phyloP scores from a whole-genome alignment of 441 rosid species.

The Brassica hybrid region DNA sequence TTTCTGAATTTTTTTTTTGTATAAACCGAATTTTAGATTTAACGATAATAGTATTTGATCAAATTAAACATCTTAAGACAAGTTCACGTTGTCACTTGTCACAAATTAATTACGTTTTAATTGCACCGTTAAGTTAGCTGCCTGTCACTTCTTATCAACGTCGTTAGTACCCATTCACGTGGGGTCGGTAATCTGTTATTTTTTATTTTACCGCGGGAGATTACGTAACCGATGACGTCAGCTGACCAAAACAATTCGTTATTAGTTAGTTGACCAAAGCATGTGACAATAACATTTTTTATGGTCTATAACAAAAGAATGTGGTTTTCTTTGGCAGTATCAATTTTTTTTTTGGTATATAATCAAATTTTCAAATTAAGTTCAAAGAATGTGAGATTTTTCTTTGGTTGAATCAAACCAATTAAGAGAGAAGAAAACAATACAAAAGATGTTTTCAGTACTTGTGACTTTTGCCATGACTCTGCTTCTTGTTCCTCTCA shows the following conservation, averaged over 20 bases:
- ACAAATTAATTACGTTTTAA: constrained; percentile 16
- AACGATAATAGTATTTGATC: not conserved
- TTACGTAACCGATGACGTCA: constrained; percentile 23
- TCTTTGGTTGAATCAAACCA: constrained; percentile 4
- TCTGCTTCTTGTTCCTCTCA: constrained; percentile 57
- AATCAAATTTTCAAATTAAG: not conserved
- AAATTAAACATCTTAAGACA: not conserved
- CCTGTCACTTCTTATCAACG: constrained; percentile 25
- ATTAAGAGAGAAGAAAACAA: not conserved
- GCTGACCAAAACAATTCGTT: not conserved
- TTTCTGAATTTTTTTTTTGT: not conserved
- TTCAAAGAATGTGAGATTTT: constrained; percentile 21
- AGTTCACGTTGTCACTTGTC: constrained; percentile 10
- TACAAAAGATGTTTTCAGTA: constrained; percentile 19
- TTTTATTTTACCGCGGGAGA: not conserved
- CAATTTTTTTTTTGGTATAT: not conserved
- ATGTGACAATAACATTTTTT: not conserved
- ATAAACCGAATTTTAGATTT: not conserved
- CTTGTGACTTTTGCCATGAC: constrained; percentile 54
- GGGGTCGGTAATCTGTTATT: constrained; percentile 22
- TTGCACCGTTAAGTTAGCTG: constrained; percentile 37
- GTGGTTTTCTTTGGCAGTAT: not conserved
- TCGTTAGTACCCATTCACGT: constrained; percentile 16
- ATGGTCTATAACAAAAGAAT: not conserved
- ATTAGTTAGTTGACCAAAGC: not conserved